phyloP scores from a whole-genome alignment of 108 stramenopile species.

The Asterionellopsis glacialis region DNA sequence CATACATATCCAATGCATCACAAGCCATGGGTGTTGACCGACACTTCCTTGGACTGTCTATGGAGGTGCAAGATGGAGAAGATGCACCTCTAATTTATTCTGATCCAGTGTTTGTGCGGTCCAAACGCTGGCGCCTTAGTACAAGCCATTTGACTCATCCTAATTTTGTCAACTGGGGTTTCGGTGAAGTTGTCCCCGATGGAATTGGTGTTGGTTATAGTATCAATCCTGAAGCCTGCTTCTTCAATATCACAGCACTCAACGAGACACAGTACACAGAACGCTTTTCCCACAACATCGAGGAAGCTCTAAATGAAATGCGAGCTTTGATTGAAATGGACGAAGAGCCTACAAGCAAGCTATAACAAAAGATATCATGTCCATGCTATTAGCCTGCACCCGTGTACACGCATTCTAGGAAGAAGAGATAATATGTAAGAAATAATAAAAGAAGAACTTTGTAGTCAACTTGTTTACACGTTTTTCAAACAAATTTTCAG shows the following conservation, averaged over 20 bases:
- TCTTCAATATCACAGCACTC: conserved; percentile 78
- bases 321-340: conserved; percentile 53
- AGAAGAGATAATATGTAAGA: no score
- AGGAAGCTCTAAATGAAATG: conserved; percentile 86
- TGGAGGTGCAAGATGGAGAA: conserved; percentile 54
- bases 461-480: neutral
- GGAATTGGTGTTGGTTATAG: conserved; percentile 87
- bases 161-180: conserved; percentile 86
- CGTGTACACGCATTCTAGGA: no score
- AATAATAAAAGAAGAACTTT: no score
- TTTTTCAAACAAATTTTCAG: neutral
- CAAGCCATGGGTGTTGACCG: conserved; percentile 77
- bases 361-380: conserved; percentile 19
- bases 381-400: no score
- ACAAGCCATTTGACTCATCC: conserved; percentile 89
- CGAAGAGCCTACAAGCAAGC: conserved; percentile 45
- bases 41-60: conserved; percentile 71
- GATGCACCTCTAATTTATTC: conserved; percentile 56
- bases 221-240: conserved; percentile 63
- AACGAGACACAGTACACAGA: conserved; percentile 62
- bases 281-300: conserved; percentile 53
- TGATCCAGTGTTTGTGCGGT: conserved; percentile 65
- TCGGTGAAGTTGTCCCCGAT: conserved; percentile 87
- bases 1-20: conserved; percentile 60
- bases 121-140: conserved; percentile 87